phyloP scores from a whole-genome alignment of 768 basidiomycete genomes.

The Mrakia frigida region DNA sequence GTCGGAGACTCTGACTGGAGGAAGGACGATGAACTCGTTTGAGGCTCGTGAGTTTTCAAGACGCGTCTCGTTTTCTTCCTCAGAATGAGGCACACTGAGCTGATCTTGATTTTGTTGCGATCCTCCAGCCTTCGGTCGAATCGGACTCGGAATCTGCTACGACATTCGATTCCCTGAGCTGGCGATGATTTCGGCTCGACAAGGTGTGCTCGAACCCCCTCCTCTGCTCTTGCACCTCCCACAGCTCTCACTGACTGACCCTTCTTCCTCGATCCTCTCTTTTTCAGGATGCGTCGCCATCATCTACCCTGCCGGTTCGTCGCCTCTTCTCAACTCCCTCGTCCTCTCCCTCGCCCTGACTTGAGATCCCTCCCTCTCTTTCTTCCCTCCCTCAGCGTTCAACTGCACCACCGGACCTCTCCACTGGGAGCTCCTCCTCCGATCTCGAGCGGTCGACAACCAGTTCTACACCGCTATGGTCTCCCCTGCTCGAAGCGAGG shows the following conservation, averaged over 20 bases:
- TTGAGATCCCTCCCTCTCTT: not conserved
- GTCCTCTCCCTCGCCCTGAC: not conserved
- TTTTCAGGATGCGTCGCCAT: slow-evolving; percentile 71
- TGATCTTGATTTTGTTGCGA: not conserved
- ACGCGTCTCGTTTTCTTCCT: not conserved
- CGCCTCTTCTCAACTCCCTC: not conserved
- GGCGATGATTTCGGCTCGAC: slow-evolving; percentile 79
- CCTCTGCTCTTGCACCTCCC: not conserved
- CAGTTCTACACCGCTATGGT: slow-evolving; percentile 96
- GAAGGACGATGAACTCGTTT: slow-evolving; percentile 67
- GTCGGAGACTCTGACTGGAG: slow-evolving; percentile 78
- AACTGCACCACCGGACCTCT: slow-evolving; percentile 76
- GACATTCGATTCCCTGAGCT: slow-evolving; percentile 62
- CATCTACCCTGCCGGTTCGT: slow-evolving; percentile 70
- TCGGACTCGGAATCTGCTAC: slow-evolving; percentile 73
- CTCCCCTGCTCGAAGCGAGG: slow-evolving; percentile 81
- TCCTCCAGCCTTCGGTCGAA: slow-evolving; percentile 79
- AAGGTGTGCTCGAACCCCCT: slow-evolving; percentile 62
- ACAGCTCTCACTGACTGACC: not conserved
- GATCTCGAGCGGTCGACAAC: slow-evolving; percentile 86
- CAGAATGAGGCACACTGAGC: not conserved
- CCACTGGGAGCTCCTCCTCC: slow-evolving; percentile 90
- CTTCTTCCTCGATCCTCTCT: not conserved
- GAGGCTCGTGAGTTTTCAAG: slow-evolving; percentile 70
- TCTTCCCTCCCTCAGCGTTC: not conserved